Base-by-base conservation (phyloP, 1,139 yeast species). In the Candida labiduridarum region DNA sequence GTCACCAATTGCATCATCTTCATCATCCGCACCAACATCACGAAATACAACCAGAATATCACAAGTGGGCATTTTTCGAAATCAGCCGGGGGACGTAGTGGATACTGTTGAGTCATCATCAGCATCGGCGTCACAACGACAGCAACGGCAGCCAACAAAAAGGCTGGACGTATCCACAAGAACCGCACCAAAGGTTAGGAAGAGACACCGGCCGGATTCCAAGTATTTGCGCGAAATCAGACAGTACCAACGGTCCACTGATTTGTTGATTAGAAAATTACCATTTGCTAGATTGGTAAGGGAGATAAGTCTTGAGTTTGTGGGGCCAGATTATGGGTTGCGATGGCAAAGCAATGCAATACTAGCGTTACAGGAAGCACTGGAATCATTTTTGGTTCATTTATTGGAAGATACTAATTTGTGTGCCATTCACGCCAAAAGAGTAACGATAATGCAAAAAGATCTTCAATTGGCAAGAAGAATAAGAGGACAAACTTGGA, bases 391-490 rank as follows among this genome's bases (percentile, higher is more conserved):
- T 61, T 69, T 92, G 56, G 89, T 91, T 10, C 92, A 91, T 53
- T 69, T 92, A 48, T 78, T 92, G 56, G 97, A 92, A 64, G 97
- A 92, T 64, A 91, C 97, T 8, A 91, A 91, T 60, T 68, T 92
- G 46, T 82, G 96, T n/a, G n/a, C n/a, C n/a, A n/a, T n/a, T n/a
- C n/a, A n/a, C n/a, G n/a, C n/a, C n/a, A n/a, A n/a, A n/a, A 70
- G 98, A 57, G 96, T 92, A 18, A 92, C 98, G 0, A 89, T 92
- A 27, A 90, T 90, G 96, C 92, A 89, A 62, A 89, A 88, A 66
- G 98, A 92, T 65, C 86, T 92, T 57, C 96, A 90, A 61, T 74
- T 92, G 59, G 98, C 97, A 1, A 79, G 97, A 65, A 77, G 97
- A 63, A 84, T 92, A 47, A 78, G 97, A 57, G 97, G 97, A 1